These are phyloP conservation scores for Alternaria panax DNA, from an alignment of 2,329 filamentous ascomycete species.

Conservation along the genomic window DNA sequence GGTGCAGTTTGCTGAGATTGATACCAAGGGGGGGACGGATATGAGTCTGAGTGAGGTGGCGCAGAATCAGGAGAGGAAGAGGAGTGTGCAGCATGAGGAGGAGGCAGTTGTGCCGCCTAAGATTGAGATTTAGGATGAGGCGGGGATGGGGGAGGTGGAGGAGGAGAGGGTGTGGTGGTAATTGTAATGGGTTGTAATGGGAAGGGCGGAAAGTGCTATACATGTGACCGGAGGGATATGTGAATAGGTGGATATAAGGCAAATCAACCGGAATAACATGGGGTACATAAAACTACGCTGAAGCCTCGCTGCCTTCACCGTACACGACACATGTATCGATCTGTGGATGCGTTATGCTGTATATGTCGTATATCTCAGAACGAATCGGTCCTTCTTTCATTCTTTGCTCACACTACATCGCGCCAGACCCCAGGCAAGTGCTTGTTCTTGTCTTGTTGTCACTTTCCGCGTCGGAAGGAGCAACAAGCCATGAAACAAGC, in stretches of 20 bases:
- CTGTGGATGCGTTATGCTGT: too few species aligned
- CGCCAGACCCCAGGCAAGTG: too few species aligned
- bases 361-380: too few species aligned
- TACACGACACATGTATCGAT: too few species aligned
- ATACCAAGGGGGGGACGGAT: conserved; percentile 22
- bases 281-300: not conserved
- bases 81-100: conserved; percentile 40
- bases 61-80: conserved; percentile 43
- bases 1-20: conserved; percentile 44
- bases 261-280: not conserved
- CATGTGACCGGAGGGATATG: not conserved
- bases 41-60: conserved; percentile 41
- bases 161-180: not conserved
- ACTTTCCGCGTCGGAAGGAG: too few species aligned
- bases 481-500: too few species aligned
- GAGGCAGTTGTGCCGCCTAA: conserved; percentile 15
- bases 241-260: not conserved
- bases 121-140: not conserved
- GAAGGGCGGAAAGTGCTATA: not conserved
- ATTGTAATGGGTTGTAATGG: not conserved
- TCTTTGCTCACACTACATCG: too few species aligned
- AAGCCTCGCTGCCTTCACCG: not conserved
- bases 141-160: not conserved
- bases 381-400: too few species aligned
- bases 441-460: too few species aligned